A percentile compares a stretch with the other conserved stretches of the same genome.
Evolutionary conservation across 2,329 filamentous ascomycete genomes (phyloP).

Genomic region (Periconia macrospinosa): DNA sequence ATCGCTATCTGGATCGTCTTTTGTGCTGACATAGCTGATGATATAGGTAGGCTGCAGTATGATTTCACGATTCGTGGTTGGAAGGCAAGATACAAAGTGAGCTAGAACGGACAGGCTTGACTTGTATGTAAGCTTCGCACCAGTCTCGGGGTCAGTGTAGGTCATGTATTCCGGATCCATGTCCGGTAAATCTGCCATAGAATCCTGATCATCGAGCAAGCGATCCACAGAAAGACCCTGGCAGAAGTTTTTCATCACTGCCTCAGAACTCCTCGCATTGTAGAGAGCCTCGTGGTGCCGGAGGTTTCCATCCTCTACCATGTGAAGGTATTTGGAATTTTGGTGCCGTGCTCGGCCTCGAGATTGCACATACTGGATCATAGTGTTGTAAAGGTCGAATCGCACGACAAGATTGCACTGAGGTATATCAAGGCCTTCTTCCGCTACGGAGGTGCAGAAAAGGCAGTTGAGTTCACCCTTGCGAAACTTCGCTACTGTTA

Average conservation of each 20-base stretch:
- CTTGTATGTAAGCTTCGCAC: slow-evolving; percentile 77
- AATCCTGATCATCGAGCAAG: slow-evolving; percentile 62
- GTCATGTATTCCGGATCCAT: slow-evolving; percentile 55
- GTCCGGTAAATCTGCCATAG: slow-evolving; percentile 40
- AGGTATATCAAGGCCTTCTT: slow-evolving; percentile 68
- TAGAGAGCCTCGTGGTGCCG: slow-evolving; percentile 60
- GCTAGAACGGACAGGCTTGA: slow-evolving; percentile 72
- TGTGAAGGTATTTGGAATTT: slow-evolving; percentile 79
- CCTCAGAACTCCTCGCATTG: slow-evolving; percentile 62
- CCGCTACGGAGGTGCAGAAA: slow-evolving; percentile 66
- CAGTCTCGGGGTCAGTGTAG: slow-evolving; percentile 66
- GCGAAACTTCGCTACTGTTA: slow-evolving; percentile 68
- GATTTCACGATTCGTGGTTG: slow-evolving; percentile 52
- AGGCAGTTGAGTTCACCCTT: slow-evolving; percentile 62
- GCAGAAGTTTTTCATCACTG: slow-evolving; percentile 74
- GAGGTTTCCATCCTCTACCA: slow-evolving; percentile 73
- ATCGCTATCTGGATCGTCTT: slow-evolving; percentile 6
- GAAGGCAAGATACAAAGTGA: slow-evolving; percentile 72
- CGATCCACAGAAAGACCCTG: slow-evolving; percentile 73
- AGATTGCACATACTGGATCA: slow-evolving; percentile 95
- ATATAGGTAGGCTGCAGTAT: slow-evolving; percentile 61
- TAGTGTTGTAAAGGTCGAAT: slow-evolving; percentile 85
- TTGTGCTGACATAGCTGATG: slow-evolving; percentile 40
- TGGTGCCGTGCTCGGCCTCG: slow-evolving; percentile 79
- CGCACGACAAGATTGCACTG: slow-evolving; percentile 69